Conservation (phyloP, 345 rosid genomes). For the Rubroshorea leprosula region DNA sequence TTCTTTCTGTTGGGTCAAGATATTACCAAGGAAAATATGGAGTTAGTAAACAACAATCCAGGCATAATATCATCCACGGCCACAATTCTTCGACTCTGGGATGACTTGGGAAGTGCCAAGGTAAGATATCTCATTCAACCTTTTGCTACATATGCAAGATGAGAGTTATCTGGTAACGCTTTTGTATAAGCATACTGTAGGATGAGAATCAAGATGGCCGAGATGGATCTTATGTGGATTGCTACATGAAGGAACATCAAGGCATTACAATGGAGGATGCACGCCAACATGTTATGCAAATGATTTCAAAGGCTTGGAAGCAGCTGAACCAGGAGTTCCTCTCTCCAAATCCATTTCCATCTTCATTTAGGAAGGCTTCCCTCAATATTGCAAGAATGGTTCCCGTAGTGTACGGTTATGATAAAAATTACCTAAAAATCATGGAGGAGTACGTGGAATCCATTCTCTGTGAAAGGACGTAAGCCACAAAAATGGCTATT, state of each 20-base stretch:
- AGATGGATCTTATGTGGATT: slow-evolving; percentile 53
- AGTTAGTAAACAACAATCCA: slow-evolving; percentile 26
- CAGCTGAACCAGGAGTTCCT: slow-evolving; percentile 39
- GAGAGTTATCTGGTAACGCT: too few species aligned
- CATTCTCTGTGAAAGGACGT: slow-evolving; percentile 9
- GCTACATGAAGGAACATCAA: slow-evolving; percentile 33
- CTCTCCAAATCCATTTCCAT: slow-evolving; percentile 17
- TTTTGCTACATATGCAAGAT: too few species aligned
- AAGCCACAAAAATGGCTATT: neutral
- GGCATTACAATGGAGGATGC: slow-evolving; percentile 27
- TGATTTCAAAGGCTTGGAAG: slow-evolving; percentile 54
- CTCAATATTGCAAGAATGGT: slow-evolving; percentile 46
- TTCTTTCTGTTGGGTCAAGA: slow-evolving; percentile 39
- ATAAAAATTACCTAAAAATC: slow-evolving; percentile 26
- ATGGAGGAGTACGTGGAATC: slow-evolving; percentile 26
- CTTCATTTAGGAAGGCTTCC: slow-evolving; percentile 21
- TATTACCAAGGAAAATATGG: slow-evolving; percentile 21
- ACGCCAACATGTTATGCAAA: slow-evolving; percentile 17
- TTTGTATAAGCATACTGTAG: too few species aligned
- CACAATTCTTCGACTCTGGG: slow-evolving; percentile 47
- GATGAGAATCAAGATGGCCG: slow-evolving; percentile 44
- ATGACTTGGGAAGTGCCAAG: slow-evolving; percentile 51
- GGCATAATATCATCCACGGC: slow-evolving; percentile 31
- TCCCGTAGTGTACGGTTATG: slow-evolving; percentile 41
- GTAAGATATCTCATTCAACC: slow-evolving; percentile 12